Evolutionary conservation across 2,329 filamentous ascomycete species (phyloP).

Genomic region (Daldinia sp.): DNA sequence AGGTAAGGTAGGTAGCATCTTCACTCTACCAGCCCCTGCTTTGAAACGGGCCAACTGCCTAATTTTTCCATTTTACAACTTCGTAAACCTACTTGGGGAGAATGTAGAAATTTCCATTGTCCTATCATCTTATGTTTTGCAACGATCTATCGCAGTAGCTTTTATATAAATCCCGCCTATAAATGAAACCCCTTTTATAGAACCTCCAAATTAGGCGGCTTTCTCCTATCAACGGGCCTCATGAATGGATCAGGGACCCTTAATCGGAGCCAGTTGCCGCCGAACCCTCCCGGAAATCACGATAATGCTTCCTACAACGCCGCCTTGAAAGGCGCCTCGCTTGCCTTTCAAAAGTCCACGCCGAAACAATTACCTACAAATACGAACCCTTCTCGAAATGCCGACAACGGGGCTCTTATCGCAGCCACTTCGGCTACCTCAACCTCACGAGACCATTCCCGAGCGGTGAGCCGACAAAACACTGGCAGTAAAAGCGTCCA

Average conservation of each 20-base stretch:
- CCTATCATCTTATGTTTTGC: background rate
- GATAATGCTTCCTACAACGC: conserved; percentile 45
- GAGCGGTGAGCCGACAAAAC: conserved; percentile 48
- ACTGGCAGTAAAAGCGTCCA: conserved; percentile 51
- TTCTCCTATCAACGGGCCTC: conserved; percentile 35
- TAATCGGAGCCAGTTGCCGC: conserved; percentile 41
- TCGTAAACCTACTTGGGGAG: too few species aligned
- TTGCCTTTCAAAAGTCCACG: conserved; percentile 59
- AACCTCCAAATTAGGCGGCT: conserved; percentile 23
- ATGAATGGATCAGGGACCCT: conserved; percentile 43
- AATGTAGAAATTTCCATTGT: conserved; percentile 3
- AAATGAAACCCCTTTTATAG: conserved; percentile 31
- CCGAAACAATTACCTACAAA: conserved; percentile 30
- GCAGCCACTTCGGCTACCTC: conserved; percentile 58
- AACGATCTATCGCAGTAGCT: background rate
- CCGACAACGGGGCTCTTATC: conserved; percentile 53
- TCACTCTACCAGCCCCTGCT: background rate
- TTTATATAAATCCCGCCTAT: conserved; percentile 9
- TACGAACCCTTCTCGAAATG: conserved; percentile 22
- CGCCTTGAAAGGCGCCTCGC: conserved; percentile 62
- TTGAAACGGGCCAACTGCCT: conserved; percentile 6
- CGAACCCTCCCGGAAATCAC: conserved; percentile 43
- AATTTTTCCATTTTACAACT: background rate
- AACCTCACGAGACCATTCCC: conserved; percentile 47
- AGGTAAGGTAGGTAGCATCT: too few species aligned